phyloP scores from a whole-genome alignment of 139 green algal genomes.

The Tetraselmis chui region DNA sequence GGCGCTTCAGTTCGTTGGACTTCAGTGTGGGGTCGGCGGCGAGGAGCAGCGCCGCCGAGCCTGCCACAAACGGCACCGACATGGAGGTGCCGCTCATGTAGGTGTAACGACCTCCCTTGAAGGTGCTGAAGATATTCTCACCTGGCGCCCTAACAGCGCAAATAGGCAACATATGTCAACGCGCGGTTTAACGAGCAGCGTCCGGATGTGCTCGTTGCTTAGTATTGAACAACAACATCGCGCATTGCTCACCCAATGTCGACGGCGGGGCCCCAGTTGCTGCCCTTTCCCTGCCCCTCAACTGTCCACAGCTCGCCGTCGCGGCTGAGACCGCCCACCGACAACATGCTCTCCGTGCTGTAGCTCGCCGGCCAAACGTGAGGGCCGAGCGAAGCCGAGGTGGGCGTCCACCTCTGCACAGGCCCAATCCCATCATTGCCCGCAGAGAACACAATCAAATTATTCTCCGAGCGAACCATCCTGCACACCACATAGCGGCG shows the following conservation, averaged over 20 bases:
- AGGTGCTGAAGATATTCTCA: background rate
- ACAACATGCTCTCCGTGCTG: background rate
- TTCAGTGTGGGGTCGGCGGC: background rate
- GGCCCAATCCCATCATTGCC: background rate
- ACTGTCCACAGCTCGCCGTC: background rate
- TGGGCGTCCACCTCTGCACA: background rate
- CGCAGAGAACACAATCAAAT: background rate
- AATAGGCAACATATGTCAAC: no score
- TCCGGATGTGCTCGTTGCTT: no score
- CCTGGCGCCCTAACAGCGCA: background rate
- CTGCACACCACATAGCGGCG: no score
- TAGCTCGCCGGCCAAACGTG: background rate
- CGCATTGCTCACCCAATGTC: background rate
- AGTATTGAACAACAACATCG: background rate
- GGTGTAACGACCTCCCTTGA: background rate
- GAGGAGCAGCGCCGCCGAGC: background rate
- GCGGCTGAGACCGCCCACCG: background rate
- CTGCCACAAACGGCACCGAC: background rate
- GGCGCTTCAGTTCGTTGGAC: background rate
- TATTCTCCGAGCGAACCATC: no score
- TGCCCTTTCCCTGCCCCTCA: background rate
- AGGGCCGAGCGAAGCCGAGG: background rate
- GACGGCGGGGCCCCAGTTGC: background rate
- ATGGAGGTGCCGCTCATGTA: conserved; percentile 1
- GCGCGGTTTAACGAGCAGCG: no score